Percentiles rank a stretch among this genome's conserved stretches.
phyloP scores from a whole-genome alignment of 768 basidiomycete genomes.

The Boletellus ananas region DNA sequence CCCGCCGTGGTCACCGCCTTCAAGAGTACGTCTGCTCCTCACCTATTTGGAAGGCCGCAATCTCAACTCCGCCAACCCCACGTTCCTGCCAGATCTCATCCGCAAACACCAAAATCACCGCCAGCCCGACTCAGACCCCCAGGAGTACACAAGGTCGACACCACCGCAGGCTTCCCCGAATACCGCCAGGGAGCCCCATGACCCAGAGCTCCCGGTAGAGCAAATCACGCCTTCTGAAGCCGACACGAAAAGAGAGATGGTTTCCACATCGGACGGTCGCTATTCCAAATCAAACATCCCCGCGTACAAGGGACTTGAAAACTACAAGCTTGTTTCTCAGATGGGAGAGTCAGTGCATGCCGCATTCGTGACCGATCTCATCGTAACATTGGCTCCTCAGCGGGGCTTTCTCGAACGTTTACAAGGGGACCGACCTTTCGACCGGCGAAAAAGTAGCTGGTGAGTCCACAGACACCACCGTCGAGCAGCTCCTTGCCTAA shows the following conservation, averaged over 20 bases:
- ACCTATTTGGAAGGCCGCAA: slow-evolving; percentile 5
- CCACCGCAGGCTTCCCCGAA: slow-evolving; percentile 20
- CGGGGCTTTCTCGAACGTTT: slow-evolving; percentile 99
- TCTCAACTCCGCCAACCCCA: slow-evolving; percentile 21
- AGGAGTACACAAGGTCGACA: slow-evolving; percentile 15
- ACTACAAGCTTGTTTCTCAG: slow-evolving; percentile 71
- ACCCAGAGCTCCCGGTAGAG: slow-evolving; percentile 36
- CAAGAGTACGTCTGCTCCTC: slow-evolving; percentile 58
- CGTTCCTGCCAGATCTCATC: slow-evolving; percentile 57
- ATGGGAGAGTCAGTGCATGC: slow-evolving; percentile 82
- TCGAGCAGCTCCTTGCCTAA: slow-evolving; percentile 2
- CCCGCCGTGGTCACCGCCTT: slow-evolving; percentile 81
- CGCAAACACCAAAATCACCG: slow-evolving; percentile 69
- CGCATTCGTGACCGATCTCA: slow-evolving; percentile 1
- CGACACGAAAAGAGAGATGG: slow-evolving; percentile 16
- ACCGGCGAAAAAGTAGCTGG: slow-evolving; percentile 82
- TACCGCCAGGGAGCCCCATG: slow-evolving; percentile 33
- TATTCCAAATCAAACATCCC: slow-evolving; percentile 77
- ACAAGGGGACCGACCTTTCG: slow-evolving; percentile 78
- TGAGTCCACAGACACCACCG: slow-evolving; percentile 27
- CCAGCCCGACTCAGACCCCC: slow-evolving; percentile 33
- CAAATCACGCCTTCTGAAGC: slow-evolving; percentile 32
- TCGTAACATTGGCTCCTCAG: slow-evolving; percentile 36
- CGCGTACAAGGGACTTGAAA: slow-evolving; percentile 78
- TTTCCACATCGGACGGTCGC: slow-evolving; percentile 73